Evolutionary conservation across 2,329 filamentous ascomycete species (phyloP).

Genomic region (Phialemoniopsis sp.): DNA sequence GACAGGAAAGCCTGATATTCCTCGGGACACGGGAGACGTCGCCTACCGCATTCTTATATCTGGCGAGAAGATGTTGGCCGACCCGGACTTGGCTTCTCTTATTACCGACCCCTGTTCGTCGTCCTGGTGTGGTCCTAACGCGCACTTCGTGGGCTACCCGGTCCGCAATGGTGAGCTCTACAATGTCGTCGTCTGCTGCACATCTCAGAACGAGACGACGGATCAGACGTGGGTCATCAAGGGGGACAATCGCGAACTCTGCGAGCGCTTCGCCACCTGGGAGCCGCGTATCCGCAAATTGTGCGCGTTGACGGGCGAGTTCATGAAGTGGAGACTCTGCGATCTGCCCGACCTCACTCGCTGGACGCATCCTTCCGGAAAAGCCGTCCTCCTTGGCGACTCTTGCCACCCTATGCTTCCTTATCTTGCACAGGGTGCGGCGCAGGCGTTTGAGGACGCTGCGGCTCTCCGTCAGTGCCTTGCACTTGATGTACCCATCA

Average conservation of each 20-base stretch:
- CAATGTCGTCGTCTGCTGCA: conserved; percentile 21
- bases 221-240: conserved; percentile 18
- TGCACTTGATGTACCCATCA: too few relatives aligned
- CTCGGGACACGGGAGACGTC: too few relatives aligned
- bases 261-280: conserved; percentile 24
- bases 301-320: conserved; percentile 26
- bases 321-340: conserved; percentile 39
- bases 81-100: conserved; percentile 17
- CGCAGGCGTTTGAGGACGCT: too few relatives aligned
- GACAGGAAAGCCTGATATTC: too few relatives aligned
- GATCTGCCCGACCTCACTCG: conserved; percentile 29
- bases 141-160: conserved; percentile 21
- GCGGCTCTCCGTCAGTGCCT: too few relatives aligned
- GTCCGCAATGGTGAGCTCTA: conserved; percentile 20
- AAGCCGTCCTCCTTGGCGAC: conserved; percentile 40
- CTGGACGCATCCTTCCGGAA: conserved; percentile 32
- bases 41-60: too few relatives aligned
- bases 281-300: conserved; percentile 25
- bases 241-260: conserved; percentile 25
- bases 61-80: conserved; percentile 13
- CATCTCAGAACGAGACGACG: conserved; percentile 1
- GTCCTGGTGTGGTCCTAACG: conserved; percentile 22
- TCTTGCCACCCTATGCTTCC: conserved; percentile 40
- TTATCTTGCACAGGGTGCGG: conserved; percentile 38
- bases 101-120: conserved; percentile 17